Percentiles rank a stretch among this genome's conserved stretches.
Evolutionary conservation across 805 yeast genomes (phyloP).

Genomic region (Wickerhamomyces subpelliculosus): DNA sequence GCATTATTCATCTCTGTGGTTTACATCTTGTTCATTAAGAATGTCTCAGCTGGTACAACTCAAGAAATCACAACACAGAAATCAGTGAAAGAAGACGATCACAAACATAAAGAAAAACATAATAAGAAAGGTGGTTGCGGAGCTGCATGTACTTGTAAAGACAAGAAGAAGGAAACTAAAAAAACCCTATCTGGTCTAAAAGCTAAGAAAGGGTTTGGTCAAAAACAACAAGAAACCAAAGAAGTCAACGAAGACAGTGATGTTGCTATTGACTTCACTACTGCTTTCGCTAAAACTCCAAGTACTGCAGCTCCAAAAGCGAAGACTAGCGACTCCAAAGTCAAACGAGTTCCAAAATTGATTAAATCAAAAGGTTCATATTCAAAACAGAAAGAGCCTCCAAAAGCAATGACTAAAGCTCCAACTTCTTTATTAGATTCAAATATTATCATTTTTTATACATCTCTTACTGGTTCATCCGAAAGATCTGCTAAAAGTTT

Average conservation of each 20-base stretch:
- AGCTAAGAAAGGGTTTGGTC: conserved; percentile 15
- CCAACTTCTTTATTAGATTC: conserved; percentile 40
- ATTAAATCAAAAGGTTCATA: conserved; percentile 32
- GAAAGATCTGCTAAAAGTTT: conserved; percentile 59
- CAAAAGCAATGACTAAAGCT: conserved; percentile 32
- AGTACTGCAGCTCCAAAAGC: conserved; percentile 4
- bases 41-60: not conserved
- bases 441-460: conserved; percentile 64
- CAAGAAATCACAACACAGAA: not conserved
- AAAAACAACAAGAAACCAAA: conserved; percentile 2
- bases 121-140: conserved; percentile 22
- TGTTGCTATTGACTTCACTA: conserved; percentile 33
- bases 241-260: conserved; percentile 4
- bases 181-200: conserved; percentile 19
- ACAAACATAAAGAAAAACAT: conserved; percentile 12
- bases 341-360: conserved; percentile 34
- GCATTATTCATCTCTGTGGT: conserved; percentile 22
- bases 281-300: conserved; percentile 23
- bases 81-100: conserved; percentile 1
- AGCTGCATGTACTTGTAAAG: conserved; percentile 23
- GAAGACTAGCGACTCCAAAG: conserved; percentile 10
- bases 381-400: conserved; percentile 16
- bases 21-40: conserved; percentile 17
- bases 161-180: conserved; percentile 16
- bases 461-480: conserved; percentile 82